Base-by-base conservation (phyloP, 2,329 filamentous ascomycete genomes). In the Epicoccum sorghinum region DNA sequence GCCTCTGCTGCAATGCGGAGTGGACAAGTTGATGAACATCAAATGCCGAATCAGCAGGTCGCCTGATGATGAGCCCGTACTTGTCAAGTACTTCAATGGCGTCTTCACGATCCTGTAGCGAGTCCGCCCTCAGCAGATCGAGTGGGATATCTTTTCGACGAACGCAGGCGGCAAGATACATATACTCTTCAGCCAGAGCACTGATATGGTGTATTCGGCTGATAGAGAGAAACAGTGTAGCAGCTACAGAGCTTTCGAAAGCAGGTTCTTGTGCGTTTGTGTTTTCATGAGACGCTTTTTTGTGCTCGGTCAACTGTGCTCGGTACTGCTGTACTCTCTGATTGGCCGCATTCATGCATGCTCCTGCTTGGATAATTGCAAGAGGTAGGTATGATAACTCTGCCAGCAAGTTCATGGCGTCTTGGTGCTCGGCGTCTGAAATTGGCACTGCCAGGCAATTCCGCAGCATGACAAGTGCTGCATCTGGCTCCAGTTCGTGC, bases 191-290 rank as follows among this genome's bases (percentile, higher is more conserved):
- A 18, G 18, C 18, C 18, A 18, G 18, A 18, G 18, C 18, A 18
- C 18, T 18, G 18, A 18, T 18, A 18, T 18, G 1, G 18, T 18
- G 18, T 18, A 18, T 18, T 18, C 18, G 18, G 18, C 18, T 18
- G 18, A 18, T 18, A 18, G 18, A 18, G 18, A 18, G 18, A 18
- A 18, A 18, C 18, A 18, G 18, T 18, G 18, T 29, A 27, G 67
- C 70, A 4, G 73, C 73, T 3, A 79, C 64, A 0, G 76, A 65
- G 22, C 75, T 71, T 37, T 70, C 77, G 75, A 24, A 69, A 67
- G 1, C 51, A 23, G 29, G 44, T 6, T 47, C 44, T 66, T 74
- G 18, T 78, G 18, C 18, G 18, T 18, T 18, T 18, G 18, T 60
- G 1, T 78, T 42, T 18, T 64, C 57, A 4, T 73, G 57, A 7